These are phyloP conservation scores for Linderniella brevidens DNA, from an alignment of 257 asterid genomes.

Conservation along the genomic window DNA sequence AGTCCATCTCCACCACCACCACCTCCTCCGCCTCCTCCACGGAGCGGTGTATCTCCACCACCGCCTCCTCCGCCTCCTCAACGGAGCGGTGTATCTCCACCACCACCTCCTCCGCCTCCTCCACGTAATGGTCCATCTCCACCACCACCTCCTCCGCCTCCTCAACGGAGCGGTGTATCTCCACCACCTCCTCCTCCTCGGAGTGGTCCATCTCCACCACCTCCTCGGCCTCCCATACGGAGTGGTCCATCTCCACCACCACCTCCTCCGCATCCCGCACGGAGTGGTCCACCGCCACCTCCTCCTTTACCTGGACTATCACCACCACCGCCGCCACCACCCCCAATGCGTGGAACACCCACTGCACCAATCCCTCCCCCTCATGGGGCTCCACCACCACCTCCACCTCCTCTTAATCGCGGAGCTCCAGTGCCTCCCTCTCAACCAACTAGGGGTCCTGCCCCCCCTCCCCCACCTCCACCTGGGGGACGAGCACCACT, in stretches of 20 bases:
- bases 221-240: constrained; percentile 5
- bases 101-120: constrained; percentile 12
- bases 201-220: constrained; percentile 19
- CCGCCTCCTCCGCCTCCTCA: constrained; percentile 17
- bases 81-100: constrained; percentile 11
- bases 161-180: constrained; percentile 5
- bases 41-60: constrained; percentile 9
- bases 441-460: constrained; percentile 20
- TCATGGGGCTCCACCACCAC: constrained; percentile 29
- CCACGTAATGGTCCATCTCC: constrained; percentile 10
- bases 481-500: constrained; percentile 30
- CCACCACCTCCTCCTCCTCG: constrained; percentile 19
- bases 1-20: constrained; percentile 8
- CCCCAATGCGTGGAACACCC: too few species aligned
- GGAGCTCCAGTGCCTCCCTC: constrained; percentile 39
- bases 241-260: constrained; percentile 14
- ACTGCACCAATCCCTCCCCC: too few species aligned
- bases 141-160: constrained; percentile 23
- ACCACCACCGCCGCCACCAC: constrained; percentile 44
- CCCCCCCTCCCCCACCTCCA: constrained; percentile 30
- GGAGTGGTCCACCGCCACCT: constrained; percentile 12
- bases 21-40: constrained; percentile 15
- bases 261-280: constrained; percentile 27
- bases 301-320: constrained; percentile 13
- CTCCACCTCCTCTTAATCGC: constrained; percentile 24